These are phyloP conservation scores for Spergularia bocconei DNA, from an alignment of 148 eudicot species.

Conservation along the genomic window DNA sequence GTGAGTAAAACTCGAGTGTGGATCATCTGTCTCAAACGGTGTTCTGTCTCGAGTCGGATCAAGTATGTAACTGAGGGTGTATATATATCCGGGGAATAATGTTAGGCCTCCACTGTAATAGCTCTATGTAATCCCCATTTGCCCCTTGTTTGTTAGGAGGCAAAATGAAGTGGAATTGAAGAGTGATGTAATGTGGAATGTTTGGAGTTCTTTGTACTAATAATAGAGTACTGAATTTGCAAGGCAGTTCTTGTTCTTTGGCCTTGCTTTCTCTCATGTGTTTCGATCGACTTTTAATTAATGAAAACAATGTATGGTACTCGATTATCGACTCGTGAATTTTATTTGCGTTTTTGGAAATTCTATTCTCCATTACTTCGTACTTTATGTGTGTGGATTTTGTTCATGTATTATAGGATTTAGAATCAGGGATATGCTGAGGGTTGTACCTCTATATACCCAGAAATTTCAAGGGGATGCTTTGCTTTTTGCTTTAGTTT, in stretches of 20 bases:
- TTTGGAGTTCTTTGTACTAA: neutral
- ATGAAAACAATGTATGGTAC: neutral
- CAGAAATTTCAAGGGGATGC: slow-evolving; percentile 14
- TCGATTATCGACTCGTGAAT: neutral
- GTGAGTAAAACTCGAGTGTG: neutral
- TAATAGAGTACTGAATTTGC: slow-evolving; percentile 5
- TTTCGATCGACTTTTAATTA: neutral
- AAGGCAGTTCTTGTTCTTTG: neutral
- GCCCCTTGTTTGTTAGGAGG: slow-evolving; percentile 26
- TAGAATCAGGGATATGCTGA: slow-evolving; percentile 27
- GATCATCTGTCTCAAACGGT: neutral
- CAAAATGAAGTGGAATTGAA: slow-evolving; percentile 11
- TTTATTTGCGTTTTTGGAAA: neutral
- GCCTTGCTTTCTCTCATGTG: neutral
- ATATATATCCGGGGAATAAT: slow-evolving; percentile 13
- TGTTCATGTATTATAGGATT: neutral
- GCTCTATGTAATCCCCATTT: slow-evolving; percentile 7
- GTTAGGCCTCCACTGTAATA: slow-evolving; percentile 8
- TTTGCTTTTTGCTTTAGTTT: neutral
- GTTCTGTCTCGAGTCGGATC: slow-evolving; percentile 2
- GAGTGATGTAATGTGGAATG: neutral
- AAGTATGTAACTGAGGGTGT: slow-evolving; percentile 22
- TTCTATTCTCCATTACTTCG: neutral
- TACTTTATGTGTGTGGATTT: neutral
- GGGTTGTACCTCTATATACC: slow-evolving; percentile 1